phyloP scores from a whole-genome alignment of 1,284 basidiomycete genomes.

The Heterobasidion occidentale region DNA sequence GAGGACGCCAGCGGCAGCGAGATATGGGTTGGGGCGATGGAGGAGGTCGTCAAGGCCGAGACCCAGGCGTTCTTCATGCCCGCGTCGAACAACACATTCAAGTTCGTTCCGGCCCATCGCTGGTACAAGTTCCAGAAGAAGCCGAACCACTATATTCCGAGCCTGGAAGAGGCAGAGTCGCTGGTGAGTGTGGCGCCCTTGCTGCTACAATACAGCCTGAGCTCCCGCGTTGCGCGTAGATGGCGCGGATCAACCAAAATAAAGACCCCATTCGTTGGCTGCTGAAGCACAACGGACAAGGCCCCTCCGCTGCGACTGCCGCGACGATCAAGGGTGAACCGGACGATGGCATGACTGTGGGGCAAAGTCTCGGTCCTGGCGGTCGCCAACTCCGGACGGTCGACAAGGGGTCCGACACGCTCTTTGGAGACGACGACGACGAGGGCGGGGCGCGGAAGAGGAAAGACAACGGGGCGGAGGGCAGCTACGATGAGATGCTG shows the following conservation, averaged over 20 bases:
- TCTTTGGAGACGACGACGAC: conserved; percentile 65
- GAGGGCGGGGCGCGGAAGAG: conserved; percentile 46
- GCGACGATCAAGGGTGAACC: conserved; percentile 62
- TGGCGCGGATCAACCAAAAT: conserved; percentile 52
- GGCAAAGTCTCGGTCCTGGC: conserved; percentile 56
- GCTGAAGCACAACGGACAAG: conserved; percentile 49
- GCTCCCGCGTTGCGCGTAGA: conserved; percentile 20
- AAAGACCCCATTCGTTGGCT: conserved; percentile 67
- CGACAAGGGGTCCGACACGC: conserved; percentile 47
- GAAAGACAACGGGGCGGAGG: conserved; percentile 19
- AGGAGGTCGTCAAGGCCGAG: conserved; percentile 57
- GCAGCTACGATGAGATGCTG: conserved; percentile 75
- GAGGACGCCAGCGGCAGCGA: conserved; percentile 66
- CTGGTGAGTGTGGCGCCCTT: conserved; percentile 40
- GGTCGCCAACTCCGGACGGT: conserved; percentile 56
- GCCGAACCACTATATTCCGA: conserved; percentile 62
- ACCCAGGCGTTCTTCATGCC: conserved; percentile 52
- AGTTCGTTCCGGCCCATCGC: conserved; percentile 78
- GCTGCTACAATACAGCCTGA: conserved; percentile 13
- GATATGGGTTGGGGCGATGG: conserved; percentile 74
- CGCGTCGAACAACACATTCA: conserved; percentile 66
- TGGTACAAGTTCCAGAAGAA: conserved; percentile 90
- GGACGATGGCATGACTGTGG: conserved; percentile 30
- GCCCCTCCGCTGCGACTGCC: conserved; percentile 47
- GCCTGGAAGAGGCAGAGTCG: conserved; percentile 63